Evolutionary conservation across 352 stramenopile species (phyloP).

Genomic region (Pelagophyceae sp.): DNA sequence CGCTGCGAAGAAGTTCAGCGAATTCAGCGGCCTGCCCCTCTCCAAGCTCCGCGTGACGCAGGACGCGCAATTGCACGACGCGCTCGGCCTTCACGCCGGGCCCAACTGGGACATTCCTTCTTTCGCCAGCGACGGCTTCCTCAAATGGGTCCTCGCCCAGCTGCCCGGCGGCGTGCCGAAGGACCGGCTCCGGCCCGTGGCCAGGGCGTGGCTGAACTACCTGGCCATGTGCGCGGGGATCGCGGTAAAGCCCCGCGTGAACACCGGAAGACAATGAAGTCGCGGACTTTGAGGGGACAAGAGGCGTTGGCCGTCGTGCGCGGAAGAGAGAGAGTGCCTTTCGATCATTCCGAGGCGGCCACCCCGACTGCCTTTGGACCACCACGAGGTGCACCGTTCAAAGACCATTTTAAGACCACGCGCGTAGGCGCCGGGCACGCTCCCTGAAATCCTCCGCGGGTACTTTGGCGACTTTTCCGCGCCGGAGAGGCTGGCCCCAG

Average conservation of each 20-base stretch:
- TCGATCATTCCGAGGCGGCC: too few species aligned
- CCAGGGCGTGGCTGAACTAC: conserved; percentile 41
- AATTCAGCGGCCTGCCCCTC: conserved; percentile 32
- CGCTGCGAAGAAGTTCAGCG: conserved; percentile 30
- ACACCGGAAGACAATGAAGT: too few species aligned
- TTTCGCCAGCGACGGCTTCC: conserved; percentile 25
- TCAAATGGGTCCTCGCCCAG: conserved; percentile 34
- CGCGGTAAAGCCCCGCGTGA: too few species aligned
- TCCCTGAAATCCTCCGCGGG: conserved; percentile 43
- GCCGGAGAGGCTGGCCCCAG: conserved; percentile 36
- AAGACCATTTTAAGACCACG: too few species aligned
- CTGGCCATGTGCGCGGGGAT: conserved; percentile 48
- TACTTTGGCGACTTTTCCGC: conserved; percentile 43
- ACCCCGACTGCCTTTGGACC: too few species aligned
- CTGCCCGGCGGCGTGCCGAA: conserved; percentile 25
- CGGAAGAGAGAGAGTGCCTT: too few species aligned
- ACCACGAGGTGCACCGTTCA: too few species aligned
- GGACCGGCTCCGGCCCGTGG: conserved; percentile 20
- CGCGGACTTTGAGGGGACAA: too few species aligned
- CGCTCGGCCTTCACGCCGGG: conserved; percentile 33
- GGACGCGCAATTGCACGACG: conserved; percentile 29
- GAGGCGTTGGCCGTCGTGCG: too few species aligned
- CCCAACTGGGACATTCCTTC: conserved; percentile 37
- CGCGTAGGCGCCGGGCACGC: conserved; percentile 39
- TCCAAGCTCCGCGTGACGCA: conserved; percentile 34